These are phyloP conservation scores for Spiraea crenata DNA, from an alignment of 331 rosid species.

Conservation along the genomic window DNA sequence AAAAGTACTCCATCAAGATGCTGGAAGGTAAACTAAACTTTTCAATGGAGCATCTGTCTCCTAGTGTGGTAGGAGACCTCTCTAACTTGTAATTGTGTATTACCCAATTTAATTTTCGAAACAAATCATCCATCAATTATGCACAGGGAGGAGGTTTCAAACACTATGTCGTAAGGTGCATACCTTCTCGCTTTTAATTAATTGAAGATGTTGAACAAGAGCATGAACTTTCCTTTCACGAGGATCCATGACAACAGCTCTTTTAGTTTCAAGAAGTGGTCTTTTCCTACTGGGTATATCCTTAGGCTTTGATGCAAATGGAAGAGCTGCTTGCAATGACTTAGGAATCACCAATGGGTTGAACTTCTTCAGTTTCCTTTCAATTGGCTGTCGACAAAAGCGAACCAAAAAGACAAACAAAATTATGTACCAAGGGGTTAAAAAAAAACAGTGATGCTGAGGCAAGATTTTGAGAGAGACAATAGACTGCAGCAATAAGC, in stretches of 20 bases:
- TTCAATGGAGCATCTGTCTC: neutral
- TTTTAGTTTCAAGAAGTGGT: conserved; percentile 52
- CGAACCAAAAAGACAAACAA: conserved; percentile 3
- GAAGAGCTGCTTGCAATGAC: conserved; percentile 59
- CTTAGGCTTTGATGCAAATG: conserved; percentile 75
- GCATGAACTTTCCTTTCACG: conserved; percentile 60
- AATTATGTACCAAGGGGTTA: neutral
- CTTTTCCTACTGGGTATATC: conserved; percentile 43
- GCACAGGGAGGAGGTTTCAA: conserved; percentile 9
- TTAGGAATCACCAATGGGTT: conserved; percentile 86
- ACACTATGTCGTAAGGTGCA: conserved; percentile 7
- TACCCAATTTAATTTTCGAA: neutral
- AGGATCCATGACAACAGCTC: conserved; percentile 75
- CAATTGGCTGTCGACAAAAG: conserved; percentile 54
- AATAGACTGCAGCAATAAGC: conserved; percentile 3
- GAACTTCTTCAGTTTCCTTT: conserved; percentile 70
- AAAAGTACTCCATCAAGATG: neutral
- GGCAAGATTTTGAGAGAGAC: neutral
- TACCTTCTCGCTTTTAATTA: conserved; percentile 62
- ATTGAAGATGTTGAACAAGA: conserved; percentile 63
- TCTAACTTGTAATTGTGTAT: neutral
- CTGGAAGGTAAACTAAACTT: neutral
- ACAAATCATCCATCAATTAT: conserved; percentile 7
- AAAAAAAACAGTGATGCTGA: neutral
- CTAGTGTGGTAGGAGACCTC: too few species aligned